A percentile compares a stretch with the other conserved stretches of the same genome.
phyloP scores from a whole-genome alignment of 2,329 filamentous ascomycete genomes.

The Aspergillus fructus region DNA sequence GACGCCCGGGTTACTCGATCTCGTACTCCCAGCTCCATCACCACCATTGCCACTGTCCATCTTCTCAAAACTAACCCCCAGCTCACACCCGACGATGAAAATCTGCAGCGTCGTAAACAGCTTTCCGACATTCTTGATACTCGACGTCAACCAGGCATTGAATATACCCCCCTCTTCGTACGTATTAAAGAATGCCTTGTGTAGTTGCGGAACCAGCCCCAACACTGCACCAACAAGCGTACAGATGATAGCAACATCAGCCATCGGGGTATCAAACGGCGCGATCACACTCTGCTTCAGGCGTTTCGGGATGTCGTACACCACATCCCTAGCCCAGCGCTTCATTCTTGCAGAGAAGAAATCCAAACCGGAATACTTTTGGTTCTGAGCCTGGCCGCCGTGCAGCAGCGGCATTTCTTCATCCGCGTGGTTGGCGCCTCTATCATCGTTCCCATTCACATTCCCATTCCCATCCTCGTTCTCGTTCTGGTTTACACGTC shows the following conservation, averaged over 20 bases:
- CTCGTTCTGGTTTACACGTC: neutral
- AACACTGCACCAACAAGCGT: constrained; percentile 59
- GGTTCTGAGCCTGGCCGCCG: constrained; percentile 25
- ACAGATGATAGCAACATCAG: constrained; percentile 63
- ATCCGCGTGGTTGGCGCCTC: constrained; percentile 25
- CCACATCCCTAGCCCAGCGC: constrained; percentile 3
- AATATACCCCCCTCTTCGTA: constrained; percentile 62
- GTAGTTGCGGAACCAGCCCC: constrained; percentile 60
- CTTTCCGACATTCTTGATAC: constrained; percentile 61
- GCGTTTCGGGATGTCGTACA: constrained; percentile 33
- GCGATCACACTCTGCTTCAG: constrained; percentile 37
- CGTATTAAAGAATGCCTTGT: constrained; percentile 61
- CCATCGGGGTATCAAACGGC: constrained; percentile 48
- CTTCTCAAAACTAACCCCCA: constrained; percentile 54
- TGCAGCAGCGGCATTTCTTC: constrained; percentile 56
- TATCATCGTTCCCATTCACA: constrained; percentile 1
- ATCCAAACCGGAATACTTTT: constrained; percentile 14
- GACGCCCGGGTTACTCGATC: constrained; percentile 33
- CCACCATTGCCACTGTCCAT: constrained; percentile 36
- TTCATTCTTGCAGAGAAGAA: neutral
- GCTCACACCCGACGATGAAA: constrained; percentile 65
- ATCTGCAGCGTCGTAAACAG: constrained; percentile 66
- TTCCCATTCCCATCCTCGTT: neutral
- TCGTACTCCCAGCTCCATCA: constrained; percentile 22
- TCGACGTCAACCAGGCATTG: constrained; percentile 64